These are phyloP conservation scores for Podochytrium sp. DNA, from an alignment of 192 early-diverging fungal species.

Conservation along the genomic window DNA sequence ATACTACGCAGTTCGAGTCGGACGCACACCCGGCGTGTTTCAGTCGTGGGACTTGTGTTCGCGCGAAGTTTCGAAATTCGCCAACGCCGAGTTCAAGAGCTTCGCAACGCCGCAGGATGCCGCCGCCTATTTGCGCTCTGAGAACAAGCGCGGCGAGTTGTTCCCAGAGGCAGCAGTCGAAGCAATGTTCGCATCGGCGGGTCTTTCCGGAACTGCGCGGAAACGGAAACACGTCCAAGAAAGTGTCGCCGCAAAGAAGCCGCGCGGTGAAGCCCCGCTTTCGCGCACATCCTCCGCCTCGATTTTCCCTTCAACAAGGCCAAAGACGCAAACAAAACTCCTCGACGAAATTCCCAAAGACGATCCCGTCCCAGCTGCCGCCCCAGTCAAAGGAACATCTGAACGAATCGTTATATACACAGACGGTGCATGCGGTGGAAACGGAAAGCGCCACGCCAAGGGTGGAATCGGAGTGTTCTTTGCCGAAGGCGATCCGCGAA, in stretches of 20 bases:
- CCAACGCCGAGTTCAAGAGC: conserved; percentile 8
- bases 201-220: not conserved
- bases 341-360: not conserved
- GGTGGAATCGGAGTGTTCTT: conserved; percentile 91
- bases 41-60: not conserved
- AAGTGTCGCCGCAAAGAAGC: not conserved
- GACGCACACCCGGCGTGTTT: conserved; percentile 1
- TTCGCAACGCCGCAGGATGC: not conserved
- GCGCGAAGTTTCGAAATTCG: not conserved
- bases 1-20: conserved; percentile 7
- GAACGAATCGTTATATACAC: conserved; percentile 61
- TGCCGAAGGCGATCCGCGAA: conserved; percentile 67
- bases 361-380: not conserved
- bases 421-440: conserved; percentile 77
- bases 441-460: conserved; percentile 65
- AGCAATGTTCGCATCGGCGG: not conserved
- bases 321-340: not conserved
- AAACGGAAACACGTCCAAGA: not conserved
- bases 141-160: not conserved
- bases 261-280: not conserved
- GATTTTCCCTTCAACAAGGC: not conserved
- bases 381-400: not conserved
- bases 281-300: not conserved
- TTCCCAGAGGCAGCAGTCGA: not conserved
- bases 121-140: not conserved